A percentile compares a stretch with the other conserved stretches of the same genome.
Evolutionary conservation across 208 protist species (phyloP).

Genomic region (Leishmania lainsoni): DNA sequence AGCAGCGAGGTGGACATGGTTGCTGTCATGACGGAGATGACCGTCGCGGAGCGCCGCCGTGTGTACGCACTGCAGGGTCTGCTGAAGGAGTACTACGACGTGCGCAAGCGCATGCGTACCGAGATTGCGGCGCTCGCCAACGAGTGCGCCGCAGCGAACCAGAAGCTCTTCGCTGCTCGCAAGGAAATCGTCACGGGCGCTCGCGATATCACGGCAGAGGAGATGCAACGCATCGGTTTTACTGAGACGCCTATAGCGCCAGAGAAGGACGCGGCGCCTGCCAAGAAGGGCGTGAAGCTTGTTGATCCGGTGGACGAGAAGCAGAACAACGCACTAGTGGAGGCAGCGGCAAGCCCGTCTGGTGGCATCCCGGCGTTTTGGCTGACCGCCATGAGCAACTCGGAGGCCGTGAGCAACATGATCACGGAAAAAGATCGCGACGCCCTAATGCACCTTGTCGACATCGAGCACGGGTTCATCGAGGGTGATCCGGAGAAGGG

Average conservation of each 20-base stretch:
- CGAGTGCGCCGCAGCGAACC: slow-evolving; percentile 25
- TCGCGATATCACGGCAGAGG: slow-evolving; percentile 72
- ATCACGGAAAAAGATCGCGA: slow-evolving; percentile 75
- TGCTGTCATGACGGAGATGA: slow-evolving; percentile 60
- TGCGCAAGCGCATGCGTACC: slow-evolving; percentile 39
- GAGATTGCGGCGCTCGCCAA: slow-evolving; percentile 41
- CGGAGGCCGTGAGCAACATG: slow-evolving; percentile 46
- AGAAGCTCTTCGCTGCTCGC: slow-evolving; percentile 42
- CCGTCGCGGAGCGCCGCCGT: slow-evolving; percentile 44
- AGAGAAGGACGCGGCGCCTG: slow-evolving; percentile 5
- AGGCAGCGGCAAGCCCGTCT: slow-evolving; percentile 38
- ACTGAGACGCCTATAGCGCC: background rate
- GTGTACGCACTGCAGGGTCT: slow-evolving; percentile 70
- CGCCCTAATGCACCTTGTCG: slow-evolving; percentile 50
- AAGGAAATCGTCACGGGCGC: slow-evolving; percentile 56
- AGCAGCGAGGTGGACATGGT: slow-evolving; percentile 57
- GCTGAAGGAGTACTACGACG: slow-evolving; percentile 48
- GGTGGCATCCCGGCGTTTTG: slow-evolving; percentile 92
- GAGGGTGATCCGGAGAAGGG: slow-evolving; percentile 65
- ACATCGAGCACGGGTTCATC: slow-evolving; percentile 60
- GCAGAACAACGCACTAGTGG: slow-evolving; percentile 29
- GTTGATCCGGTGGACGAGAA: slow-evolving; percentile 45
- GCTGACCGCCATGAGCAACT: slow-evolving; percentile 71
- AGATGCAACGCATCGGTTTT: slow-evolving; percentile 29
- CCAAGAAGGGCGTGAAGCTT: slow-evolving; percentile 50